Percentiles rank a stretch among this genome's conserved stretches.
phyloP scores from a whole-genome alignment of 345 rosid species.

The Bretschneidera sinensis region DNA sequence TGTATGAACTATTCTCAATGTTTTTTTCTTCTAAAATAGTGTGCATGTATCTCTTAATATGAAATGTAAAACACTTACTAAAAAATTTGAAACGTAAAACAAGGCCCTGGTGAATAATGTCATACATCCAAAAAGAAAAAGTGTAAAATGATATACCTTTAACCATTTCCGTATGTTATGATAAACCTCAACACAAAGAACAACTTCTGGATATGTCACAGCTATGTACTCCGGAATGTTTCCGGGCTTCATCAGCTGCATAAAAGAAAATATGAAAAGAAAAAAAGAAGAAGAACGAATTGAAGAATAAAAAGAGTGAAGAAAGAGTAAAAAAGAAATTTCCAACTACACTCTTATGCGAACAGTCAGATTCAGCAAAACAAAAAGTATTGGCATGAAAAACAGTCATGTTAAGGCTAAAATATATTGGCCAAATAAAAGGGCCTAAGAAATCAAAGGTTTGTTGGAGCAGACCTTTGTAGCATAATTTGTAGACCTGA shows the following conservation, averaged over 20 bases:
- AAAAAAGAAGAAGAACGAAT: no score
- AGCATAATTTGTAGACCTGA: conserved; percentile 39
- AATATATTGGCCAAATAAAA: no score
- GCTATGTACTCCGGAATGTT: conserved; percentile 30
- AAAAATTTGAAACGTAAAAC: no score
- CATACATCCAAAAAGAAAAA: background rate
- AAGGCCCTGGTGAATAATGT: no score
- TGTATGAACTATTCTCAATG: no score
- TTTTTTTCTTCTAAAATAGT: no score
- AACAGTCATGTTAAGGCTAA: background rate
- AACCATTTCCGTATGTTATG: conserved; percentile 32
- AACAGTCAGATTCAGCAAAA: background rate
- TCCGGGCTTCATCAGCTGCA: conserved; percentile 39
- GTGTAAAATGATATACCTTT: conserved; percentile 45
- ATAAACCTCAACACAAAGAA: conserved; percentile 70
- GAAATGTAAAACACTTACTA: no score
- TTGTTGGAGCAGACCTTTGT: conserved; percentile 38
- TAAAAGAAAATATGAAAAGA: no score
- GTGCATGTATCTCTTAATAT: no score
- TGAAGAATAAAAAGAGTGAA: conserved; percentile 8
- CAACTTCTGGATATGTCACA: conserved; percentile 49
- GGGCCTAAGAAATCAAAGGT: no score
- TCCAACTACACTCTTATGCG: no score
- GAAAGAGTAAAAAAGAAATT: conserved; percentile 4
- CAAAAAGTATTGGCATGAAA: background rate